These are phyloP conservation scores for Lentinula lateritia DNA, from an alignment of 768 basidiomycete species.

Conservation along the genomic window DNA sequence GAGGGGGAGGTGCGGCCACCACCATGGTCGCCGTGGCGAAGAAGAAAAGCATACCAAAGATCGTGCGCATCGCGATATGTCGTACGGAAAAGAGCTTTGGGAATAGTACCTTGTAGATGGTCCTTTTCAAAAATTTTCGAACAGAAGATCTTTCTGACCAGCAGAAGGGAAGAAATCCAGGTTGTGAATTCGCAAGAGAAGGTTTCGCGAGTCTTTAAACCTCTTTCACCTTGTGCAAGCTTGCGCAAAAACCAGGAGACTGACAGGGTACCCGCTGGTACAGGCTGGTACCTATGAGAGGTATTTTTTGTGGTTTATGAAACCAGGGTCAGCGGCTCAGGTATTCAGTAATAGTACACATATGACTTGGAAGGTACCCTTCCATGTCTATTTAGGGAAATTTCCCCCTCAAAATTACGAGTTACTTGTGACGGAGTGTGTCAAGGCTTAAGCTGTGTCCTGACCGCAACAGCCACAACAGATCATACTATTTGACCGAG, in stretches of 20 bases:
- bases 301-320: too few relatives aligned
- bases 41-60: background rate
- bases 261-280: too few relatives aligned
- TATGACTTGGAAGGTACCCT: background rate
- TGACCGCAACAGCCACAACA: too few relatives aligned
- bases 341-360: too few relatives aligned
- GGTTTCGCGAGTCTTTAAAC: too few relatives aligned
- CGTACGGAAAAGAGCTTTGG: background rate
- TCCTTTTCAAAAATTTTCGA: background rate
- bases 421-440: too few relatives aligned
- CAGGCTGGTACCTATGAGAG: too few relatives aligned
- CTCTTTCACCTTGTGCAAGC: background rate
- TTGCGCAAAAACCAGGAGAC: too few relatives aligned
- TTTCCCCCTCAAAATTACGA: too few relatives aligned
- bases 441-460: too few relatives aligned
- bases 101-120: background rate
- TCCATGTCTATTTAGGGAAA: background rate
- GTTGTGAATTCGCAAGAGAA: background rate
- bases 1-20: background rate
- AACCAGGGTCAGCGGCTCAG: too few relatives aligned
- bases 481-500: too few relatives aligned
- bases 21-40: background rate
- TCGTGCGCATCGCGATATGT: background rate
- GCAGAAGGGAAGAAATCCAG: background rate
- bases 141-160: background rate